Evolutionary conservation across 2,329 filamentous ascomycete genomes (phyloP), one percentile per base, ranked within the genome.

Genomic region (Rhinocladiella similis): DNA sequence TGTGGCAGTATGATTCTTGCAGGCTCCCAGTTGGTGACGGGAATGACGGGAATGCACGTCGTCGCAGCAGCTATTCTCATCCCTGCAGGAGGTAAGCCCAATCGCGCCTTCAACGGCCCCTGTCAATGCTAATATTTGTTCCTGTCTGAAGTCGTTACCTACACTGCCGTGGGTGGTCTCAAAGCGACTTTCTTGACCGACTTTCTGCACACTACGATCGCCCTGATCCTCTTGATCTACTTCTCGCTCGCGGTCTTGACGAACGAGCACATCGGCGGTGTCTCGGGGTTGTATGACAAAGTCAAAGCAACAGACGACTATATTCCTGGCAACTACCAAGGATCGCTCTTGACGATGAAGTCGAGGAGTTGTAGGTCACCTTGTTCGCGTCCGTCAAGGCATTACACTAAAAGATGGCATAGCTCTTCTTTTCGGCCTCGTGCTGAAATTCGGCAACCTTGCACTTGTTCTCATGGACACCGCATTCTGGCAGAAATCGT

Each of bases 401-500:
- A 1, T 18, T 29, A 16, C 39, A 45, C 45, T 57, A 43, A 53
- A 38, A 18, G 39, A 3, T 5, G 47, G 43, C 9, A 48, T 2
- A 35, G 14, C 47, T n/a, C 46, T 59, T 3, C 14, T 59, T 16
- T 80, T 74, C 65, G 75, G 74, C 0, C 57, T 81, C 5, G 74
- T 79, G 27, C 67, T 79, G 10, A 79, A 78, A 53, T 76, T 80
- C 45, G 78, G 76, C 13, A 80, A 80, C 50, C 65, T 80, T 16
- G 77, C 75, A 6, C 69, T 79, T 0, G 78, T 80, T 0, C 69
- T 79, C 4, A 80, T 81, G 76, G 75, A 81, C 59, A 81, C 77
- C 3, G 78, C 74, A 1, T 81, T 81, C 65, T 81, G 77, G 77
- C 77, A 80, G 54, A 81, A 81, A 66, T 75, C 74, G 0, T 81